These are phyloP conservation scores for Syzygium oleosum DNA, from an alignment of 345 rosid genomes.

Conservation along the genomic window DNA sequence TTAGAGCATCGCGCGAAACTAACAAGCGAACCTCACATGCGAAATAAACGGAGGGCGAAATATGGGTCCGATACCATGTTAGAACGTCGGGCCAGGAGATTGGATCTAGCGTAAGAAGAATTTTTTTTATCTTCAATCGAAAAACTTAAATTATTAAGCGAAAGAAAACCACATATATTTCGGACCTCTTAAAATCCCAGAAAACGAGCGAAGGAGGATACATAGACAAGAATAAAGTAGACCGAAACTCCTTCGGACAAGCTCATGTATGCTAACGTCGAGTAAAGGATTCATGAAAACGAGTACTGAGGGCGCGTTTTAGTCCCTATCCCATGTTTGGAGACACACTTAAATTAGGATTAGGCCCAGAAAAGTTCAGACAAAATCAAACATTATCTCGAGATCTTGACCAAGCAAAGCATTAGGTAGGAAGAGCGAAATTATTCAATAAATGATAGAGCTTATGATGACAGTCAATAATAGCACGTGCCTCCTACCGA, in stretches of 20 bases:
- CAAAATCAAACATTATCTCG: neutral
- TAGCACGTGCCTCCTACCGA: neutral
- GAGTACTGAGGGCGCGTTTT: neutral
- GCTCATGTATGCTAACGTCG: neutral
- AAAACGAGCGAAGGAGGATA: neutral
- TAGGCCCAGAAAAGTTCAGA: neutral
- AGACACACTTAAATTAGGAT: neutral
- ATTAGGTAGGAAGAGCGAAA: neutral
- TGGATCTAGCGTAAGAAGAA: neutral
- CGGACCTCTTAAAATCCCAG: neutral
- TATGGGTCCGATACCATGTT: neutral
- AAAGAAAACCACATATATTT: neutral
- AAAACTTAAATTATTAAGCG: neutral
- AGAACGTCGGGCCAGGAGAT: neutral
- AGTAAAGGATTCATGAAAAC: neutral
- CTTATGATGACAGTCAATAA: neutral
- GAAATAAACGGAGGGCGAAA: neutral
- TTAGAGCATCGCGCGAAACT: accelerated
- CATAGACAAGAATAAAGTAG: neutral
- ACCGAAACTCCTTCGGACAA: neutral
- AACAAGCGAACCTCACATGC: neutral
- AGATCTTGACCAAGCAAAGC: neutral
- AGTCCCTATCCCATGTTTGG: neutral
- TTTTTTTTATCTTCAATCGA: neutral
- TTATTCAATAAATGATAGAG: neutral